phyloP scores from a whole-genome alignment of 169 alveolate genomes.

The Plasmodium cynomolgi region DNA sequence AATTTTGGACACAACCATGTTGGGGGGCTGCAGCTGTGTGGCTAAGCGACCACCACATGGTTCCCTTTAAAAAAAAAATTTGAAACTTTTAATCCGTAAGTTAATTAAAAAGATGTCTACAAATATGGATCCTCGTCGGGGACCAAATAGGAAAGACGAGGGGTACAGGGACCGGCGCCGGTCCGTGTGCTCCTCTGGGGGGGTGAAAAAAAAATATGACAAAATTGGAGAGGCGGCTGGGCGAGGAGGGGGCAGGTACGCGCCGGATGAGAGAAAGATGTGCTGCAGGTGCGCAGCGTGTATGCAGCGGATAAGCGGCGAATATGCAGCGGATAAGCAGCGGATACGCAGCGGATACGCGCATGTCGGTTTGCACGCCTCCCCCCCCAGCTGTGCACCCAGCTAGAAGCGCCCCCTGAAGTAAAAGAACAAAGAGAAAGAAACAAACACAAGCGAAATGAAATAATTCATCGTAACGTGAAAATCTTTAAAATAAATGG shows the following conservation, averaged over 20 bases:
- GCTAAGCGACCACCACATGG: neutral
- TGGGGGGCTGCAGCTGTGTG: neutral
- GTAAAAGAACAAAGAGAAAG: slow-evolving; percentile 33
- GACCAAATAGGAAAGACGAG: neutral
- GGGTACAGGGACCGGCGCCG: neutral
- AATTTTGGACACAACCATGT: neutral
- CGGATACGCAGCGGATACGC: neutral
- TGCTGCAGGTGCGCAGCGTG: no score
- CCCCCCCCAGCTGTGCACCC: neutral
- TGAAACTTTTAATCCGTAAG: neutral
- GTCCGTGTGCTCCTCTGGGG: neutral
- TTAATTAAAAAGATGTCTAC: neutral
- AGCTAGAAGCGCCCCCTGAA: neutral
- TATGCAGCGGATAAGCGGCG: no score
- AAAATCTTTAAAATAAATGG: slow-evolving; percentile 65
- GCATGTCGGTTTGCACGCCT: neutral
- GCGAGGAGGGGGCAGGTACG: no score
- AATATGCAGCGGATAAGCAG: no score
- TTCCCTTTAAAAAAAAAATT: neutral
- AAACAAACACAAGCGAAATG: slow-evolving; percentile 54
- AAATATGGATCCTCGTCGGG: neutral
- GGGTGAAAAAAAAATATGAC: neutral
- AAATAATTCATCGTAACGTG: slow-evolving; percentile 31
- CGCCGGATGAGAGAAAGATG: no score
- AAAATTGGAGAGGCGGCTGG: neutral